Evolutionary conservation across 202 grass and related monocot species (phyloP).

Genomic region (Alloteropsis angusta): DNA sequence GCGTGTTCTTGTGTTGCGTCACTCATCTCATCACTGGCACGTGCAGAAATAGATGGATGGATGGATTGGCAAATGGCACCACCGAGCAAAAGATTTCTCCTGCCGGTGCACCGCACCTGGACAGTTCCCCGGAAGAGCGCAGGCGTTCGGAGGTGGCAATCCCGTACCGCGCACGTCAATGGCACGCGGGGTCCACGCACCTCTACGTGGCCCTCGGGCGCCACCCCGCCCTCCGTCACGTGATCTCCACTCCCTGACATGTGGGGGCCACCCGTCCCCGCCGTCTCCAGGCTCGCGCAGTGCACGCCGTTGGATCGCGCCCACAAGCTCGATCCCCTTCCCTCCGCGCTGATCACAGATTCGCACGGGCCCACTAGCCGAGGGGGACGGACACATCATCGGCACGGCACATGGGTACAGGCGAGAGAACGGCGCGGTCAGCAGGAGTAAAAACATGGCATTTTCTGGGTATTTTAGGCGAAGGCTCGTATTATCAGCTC

Average conservation of each 20-base stretch:
- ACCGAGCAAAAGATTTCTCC: not conserved
- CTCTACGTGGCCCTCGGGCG: not conserved
- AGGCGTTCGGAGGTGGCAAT: not conserved
- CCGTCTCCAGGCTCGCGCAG: not conserved
- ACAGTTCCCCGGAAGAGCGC: not conserved
- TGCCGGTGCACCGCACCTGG: slow-evolving; percentile 7
- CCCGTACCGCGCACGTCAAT: slow-evolving; percentile 14
- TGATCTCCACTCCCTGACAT: not conserved
- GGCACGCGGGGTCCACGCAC: slow-evolving; percentile 21
- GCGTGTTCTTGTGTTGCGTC: not conserved
- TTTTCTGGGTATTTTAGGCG: not conserved
- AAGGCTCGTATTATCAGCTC: not conserved
- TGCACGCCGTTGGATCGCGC: not conserved
- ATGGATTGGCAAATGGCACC: not conserved
- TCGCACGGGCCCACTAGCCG: not conserved
- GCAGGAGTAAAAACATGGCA: slow-evolving; percentile 1
- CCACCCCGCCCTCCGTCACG: not conserved
- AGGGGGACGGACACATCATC: not conserved
- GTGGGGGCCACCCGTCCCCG: not conserved
- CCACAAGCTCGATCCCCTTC: not conserved
- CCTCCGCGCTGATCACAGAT: not conserved
- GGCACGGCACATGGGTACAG: slow-evolving; percentile 23
- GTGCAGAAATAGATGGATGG: not conserved
- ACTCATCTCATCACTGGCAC: not conserved
- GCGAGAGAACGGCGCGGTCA: not conserved